phyloP scores from a whole-genome alignment of 1,139 yeast genomes.

The Komagataea norvegica region DNA sequence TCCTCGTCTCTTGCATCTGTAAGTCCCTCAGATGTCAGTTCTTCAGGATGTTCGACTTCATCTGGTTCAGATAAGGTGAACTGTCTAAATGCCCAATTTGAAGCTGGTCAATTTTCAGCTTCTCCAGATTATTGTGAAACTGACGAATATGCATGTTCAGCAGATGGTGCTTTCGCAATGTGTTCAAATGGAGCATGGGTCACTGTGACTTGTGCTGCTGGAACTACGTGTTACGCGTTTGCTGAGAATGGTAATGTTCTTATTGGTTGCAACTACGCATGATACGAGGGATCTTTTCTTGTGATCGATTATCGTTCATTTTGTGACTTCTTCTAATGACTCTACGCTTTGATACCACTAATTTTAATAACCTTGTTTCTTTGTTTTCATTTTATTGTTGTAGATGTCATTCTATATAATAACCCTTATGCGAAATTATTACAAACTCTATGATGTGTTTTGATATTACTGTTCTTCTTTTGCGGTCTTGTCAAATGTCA shows the following conservation, averaged over 20 bases:
- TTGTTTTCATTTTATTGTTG: not conserved
- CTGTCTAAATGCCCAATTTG: conserved; percentile 36
- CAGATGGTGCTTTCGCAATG: conserved; percentile 45
- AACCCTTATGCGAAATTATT: not conserved
- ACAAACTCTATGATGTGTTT: not conserved
- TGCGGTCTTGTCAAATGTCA: conserved; percentile 22
- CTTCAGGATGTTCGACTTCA: conserved; percentile 29
- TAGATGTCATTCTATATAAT: not conserved
- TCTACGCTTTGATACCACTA: no score
- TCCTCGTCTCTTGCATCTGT: conserved; percentile 5
- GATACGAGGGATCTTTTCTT: conserved; percentile 11
- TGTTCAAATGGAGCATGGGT: conserved; percentile 57
- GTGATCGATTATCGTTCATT: no score
- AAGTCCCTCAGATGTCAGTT: conserved; percentile 3
- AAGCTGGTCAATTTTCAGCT: conserved; percentile 31
- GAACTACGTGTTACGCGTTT: conserved; percentile 54
- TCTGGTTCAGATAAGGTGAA: conserved; percentile 37
- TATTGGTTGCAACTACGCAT: conserved; percentile 36
- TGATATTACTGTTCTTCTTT: not conserved
- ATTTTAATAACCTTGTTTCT: conserved; percentile 1
- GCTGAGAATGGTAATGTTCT: conserved; percentile 34
- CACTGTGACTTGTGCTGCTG: conserved; percentile 47
- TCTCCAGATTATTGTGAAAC: conserved; percentile 35
- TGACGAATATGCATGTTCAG: conserved; percentile 46
- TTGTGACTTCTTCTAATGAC: no score